Conservation (phyloP, 2,329 filamentous ascomycete genomes). For the Elsinoe batatas region DNA sequence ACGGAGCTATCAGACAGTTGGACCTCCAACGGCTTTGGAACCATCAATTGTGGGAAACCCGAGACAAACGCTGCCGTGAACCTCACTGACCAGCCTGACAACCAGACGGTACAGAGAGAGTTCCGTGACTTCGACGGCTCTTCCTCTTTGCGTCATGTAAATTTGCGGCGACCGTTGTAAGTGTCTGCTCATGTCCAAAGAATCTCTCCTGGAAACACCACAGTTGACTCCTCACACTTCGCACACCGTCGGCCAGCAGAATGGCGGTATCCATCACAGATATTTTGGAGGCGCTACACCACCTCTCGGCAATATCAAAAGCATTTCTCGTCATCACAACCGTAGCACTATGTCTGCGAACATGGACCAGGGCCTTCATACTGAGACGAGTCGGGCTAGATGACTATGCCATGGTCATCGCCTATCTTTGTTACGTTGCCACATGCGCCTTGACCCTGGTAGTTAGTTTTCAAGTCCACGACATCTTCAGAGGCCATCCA, state of each 20-base stretch:
- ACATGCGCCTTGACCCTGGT: background rate
- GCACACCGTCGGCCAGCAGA: background rate
- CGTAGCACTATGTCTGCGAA: background rate
- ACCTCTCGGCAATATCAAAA: background rate
- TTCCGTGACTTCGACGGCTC: too few relatives aligned
- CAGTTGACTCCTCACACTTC: background rate
- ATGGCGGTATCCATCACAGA: background rate
- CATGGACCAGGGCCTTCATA: background rate
- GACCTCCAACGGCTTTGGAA: too few relatives aligned
- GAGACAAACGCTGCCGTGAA: too few relatives aligned
- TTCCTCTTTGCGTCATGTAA: too few relatives aligned
- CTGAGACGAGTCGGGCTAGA: background rate
- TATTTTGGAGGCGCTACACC: background rate
- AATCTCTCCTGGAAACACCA: background rate
- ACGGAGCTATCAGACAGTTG: too few relatives aligned
- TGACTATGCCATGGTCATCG: slow-evolving; percentile 2
- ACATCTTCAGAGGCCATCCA: background rate
- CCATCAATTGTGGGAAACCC: too few relatives aligned
- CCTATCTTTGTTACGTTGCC: slow-evolving; percentile 1
- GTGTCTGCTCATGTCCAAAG: too few relatives aligned
- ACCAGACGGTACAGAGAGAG: too few relatives aligned
- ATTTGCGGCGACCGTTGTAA: too few relatives aligned
- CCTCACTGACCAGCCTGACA: too few relatives aligned
- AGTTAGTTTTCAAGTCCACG: background rate
- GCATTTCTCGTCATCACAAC: slow-evolving; percentile 3